These are phyloP conservation scores for Neolentinus lepideus DNA, from an alignment of 1,284 basidiomycete species.

Conservation along the genomic window DNA sequence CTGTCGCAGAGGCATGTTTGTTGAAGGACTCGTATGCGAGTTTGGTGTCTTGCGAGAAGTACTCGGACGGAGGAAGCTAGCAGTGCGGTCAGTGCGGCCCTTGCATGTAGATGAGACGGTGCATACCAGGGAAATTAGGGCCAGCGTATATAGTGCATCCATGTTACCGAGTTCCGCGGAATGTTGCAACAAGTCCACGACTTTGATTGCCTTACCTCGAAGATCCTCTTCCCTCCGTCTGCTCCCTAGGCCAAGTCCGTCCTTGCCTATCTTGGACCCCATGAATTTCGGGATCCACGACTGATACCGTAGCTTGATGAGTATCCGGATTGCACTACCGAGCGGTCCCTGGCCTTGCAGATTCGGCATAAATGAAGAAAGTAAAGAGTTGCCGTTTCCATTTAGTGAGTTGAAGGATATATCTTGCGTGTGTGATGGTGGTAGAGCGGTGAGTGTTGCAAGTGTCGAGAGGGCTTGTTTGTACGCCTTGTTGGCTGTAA, in stretches of 20 bases:
- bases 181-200: conserved; percentile 69
- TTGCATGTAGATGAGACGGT: background rate
- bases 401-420: conserved; percentile 7
- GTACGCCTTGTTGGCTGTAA: conserved; percentile 61
- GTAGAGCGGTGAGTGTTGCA: conserved; percentile 49
- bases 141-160: conserved; percentile 71
- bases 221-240: conserved; percentile 54
- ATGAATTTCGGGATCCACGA: conserved; percentile 37
- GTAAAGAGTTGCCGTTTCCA: conserved; percentile 39
- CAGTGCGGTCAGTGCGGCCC: conserved; percentile 1
- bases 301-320: conserved; percentile 51
- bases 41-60: conserved; percentile 55
- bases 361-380: conserved; percentile 57
- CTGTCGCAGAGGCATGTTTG: conserved; percentile 45
- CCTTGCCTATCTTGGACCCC: conserved; percentile 31
- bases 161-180: conserved; percentile 73
- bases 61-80: conserved; percentile 48
- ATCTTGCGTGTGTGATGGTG: conserved; percentile 32
- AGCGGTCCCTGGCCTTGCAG: conserved; percentile 67
- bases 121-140: conserved; percentile 65
- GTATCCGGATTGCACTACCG: conserved; percentile 57
- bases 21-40: conserved; percentile 55
- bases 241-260: conserved; percentile 21
- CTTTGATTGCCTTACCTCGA: conserved; percentile 62
- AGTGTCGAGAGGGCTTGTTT: conserved; percentile 63